These are phyloP conservation scores for Sugiyamaella grinbergsii DNA, from an alignment of 1,139 yeast genomes.

Conservation along the genomic window DNA sequence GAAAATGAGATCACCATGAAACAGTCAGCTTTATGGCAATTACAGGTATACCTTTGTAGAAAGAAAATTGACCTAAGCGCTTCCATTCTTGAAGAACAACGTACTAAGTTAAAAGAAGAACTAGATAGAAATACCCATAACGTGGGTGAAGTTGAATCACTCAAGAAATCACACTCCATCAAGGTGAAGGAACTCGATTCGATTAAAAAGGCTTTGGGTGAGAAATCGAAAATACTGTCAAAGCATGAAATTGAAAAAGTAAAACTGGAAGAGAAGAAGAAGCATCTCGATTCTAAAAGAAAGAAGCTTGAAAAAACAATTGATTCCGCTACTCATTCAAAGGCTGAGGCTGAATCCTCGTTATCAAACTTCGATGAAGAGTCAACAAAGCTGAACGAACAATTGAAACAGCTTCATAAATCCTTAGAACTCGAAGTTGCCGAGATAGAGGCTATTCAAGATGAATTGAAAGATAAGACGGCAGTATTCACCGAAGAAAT, in stretches of 20 bases:
- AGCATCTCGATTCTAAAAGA: conserved; percentile 59
- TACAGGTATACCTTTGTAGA: conserved; percentile 49
- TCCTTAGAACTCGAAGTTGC: conserved; percentile 57
- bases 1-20: conserved; percentile 65
- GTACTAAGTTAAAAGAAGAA: conserved; percentile 53
- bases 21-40: conserved; percentile 61
- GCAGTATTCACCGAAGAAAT: conserved; percentile 63
- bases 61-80: conserved; percentile 43
- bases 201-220: conserved; percentile 35
- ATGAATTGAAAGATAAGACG: conserved; percentile 72
- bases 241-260: conserved; percentile 53
- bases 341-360: conserved; percentile 51
- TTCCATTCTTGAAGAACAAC: conserved; percentile 49
- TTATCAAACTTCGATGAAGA: conserved; percentile 52
- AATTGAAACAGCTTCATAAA: conserved; percentile 50
- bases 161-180: conserved; percentile 45
- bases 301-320: conserved; percentile 60
- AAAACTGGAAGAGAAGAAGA: conserved; percentile 71
- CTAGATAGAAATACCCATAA: conserved; percentile 49
- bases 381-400: conserved; percentile 38
- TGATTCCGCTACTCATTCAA: conserved; percentile 43
- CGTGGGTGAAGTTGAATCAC: conserved; percentile 44
- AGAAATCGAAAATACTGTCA: conserved; percentile 34
- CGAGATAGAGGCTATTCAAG: conserved; percentile 62
- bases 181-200: conserved; percentile 40